Base-by-base conservation (phyloP, 306 rosid species). In the Ormosia semicastrata region DNA sequence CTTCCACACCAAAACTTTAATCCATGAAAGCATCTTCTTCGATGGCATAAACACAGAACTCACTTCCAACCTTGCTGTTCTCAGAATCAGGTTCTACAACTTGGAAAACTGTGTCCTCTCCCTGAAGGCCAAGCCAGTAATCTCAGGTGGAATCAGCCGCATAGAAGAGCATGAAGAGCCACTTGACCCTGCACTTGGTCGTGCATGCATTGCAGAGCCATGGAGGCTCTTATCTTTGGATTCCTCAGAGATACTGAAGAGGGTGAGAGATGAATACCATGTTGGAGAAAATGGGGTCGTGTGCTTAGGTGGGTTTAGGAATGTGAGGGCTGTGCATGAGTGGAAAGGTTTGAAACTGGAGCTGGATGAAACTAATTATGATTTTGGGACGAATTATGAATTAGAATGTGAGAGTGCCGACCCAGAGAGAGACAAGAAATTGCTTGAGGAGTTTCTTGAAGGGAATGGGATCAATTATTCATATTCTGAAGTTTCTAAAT, bases 281-380 rank as follows among this genome's bases (percentile, higher is more conserved):
- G 43, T 88, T 2, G 80, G 82, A 0, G 83, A 44, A 10, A 69
- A 50, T 44, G 86, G 82, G 56, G 70, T 85, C 17, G 84, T 82
- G 41, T 89, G 94, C 58, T 81, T 91, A 49, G 92, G 92, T 11
- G 94, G 92, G 50, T 91, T 91, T 18, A 85, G 90, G 82, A 91
- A 91, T 47, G 87, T 91, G 86, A 87, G 90, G 72, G 65, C 77
- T 8, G 87, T 87, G 75, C 86, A 84, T 46, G 56, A 77, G 10
- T 91, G 93, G 93, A 73, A 81, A 11, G 93, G 91, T 1, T 66
- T 91, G 88, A 89, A 85, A 77, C 50, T 91, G 12, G 93, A 91
- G 75, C 59, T 91, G 18, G 91, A 87, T 64, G 92, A 89, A 84
- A 87, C 88, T 3, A 82, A 60, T 40, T 91, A 72, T 74, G 91